Conservation (phyloP, 2,329 filamentous ascomycete genomes). For the Kalaharituber pfeilii region DNA sequence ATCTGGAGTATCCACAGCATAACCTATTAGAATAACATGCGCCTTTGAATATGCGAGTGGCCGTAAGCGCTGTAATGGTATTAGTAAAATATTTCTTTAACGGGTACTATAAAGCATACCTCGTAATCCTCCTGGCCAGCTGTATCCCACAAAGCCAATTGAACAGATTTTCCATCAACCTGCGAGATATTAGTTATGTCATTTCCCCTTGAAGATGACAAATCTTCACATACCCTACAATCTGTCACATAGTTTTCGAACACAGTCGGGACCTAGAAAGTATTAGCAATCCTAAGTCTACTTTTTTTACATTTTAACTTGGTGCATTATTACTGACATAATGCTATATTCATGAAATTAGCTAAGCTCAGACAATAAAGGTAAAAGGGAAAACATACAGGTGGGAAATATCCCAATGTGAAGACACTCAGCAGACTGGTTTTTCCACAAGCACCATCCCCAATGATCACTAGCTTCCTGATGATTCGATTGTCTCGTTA, state of each 20-base stretch:
- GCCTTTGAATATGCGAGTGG: slow-evolving; percentile 93
- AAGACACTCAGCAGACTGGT: slow-evolving; percentile 95
- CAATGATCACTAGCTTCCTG: slow-evolving; percentile 93
- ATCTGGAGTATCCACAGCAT: slow-evolving; percentile 86
- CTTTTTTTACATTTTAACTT: not conserved
- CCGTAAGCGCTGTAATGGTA: slow-evolving; percentile 44
- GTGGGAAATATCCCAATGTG: slow-evolving; percentile 93
- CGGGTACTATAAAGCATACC: slow-evolving; percentile 7
- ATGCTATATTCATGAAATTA: slow-evolving; percentile 27
- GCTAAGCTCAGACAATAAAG: not conserved
- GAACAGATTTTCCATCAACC: slow-evolving; percentile 84
- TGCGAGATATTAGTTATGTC: slow-evolving; percentile 5
- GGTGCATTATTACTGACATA: slow-evolving; percentile 28
- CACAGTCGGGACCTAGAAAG: slow-evolving; percentile 67
- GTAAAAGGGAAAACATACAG: slow-evolving; percentile 42
- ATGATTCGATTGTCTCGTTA: not conserved
- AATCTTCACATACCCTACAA: slow-evolving; percentile 49
- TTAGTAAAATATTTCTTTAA: slow-evolving; percentile 1
- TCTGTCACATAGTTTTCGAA: slow-evolving; percentile 99
- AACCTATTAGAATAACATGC: slow-evolving; percentile 91
- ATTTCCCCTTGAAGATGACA: not conserved
- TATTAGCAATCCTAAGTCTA: not conserved
- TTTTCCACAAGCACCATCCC: slow-evolving; percentile 94
- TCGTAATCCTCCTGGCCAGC: slow-evolving; percentile 98
- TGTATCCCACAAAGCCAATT: slow-evolving; percentile 98